phyloP scores from a whole-genome alignment of 257 asterid species.

The Nicotiana knightiana region DNA sequence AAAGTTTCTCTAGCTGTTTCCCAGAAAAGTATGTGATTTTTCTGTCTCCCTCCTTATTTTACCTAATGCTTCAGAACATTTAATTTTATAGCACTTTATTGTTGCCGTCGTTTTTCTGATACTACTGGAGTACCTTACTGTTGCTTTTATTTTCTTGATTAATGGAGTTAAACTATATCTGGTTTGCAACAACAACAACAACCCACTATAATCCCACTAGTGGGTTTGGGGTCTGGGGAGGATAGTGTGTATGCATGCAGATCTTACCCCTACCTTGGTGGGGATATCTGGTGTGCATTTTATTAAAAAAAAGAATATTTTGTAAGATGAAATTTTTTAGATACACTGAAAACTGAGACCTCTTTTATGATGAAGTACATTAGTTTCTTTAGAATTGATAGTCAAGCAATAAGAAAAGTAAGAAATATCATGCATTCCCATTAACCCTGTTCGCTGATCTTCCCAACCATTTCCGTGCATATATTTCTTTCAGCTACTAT shows the following conservation, averaged over 20 bases:
- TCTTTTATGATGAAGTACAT: conserved; percentile 1
- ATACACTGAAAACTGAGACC: not conserved
- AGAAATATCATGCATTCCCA: not conserved
- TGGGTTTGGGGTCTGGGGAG: too few species aligned
- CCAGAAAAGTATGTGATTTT: conserved; percentile 36
- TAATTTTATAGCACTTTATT: not conserved
- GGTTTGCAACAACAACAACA: too few species aligned
- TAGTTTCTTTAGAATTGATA: not conserved
- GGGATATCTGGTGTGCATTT: not conserved
- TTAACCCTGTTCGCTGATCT: not conserved
- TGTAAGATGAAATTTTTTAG: not conserved
- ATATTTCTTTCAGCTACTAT: not conserved
- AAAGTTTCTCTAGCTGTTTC: conserved; percentile 20
- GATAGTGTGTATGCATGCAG: too few species aligned
- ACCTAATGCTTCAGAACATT: not conserved
- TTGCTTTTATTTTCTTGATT: not conserved
- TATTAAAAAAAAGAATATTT: not conserved
- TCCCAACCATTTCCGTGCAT: not conserved
- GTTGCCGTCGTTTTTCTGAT: not conserved
- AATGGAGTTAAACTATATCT: too few species aligned
- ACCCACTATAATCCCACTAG: too few species aligned
- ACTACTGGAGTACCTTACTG: not conserved
- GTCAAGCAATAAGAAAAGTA: not conserved
- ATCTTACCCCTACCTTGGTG: too few species aligned
- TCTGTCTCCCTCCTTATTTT: conserved; percentile 1